phyloP scores from a whole-genome alignment of 148 eudicot species.

The Camellia sinensis region DNA sequence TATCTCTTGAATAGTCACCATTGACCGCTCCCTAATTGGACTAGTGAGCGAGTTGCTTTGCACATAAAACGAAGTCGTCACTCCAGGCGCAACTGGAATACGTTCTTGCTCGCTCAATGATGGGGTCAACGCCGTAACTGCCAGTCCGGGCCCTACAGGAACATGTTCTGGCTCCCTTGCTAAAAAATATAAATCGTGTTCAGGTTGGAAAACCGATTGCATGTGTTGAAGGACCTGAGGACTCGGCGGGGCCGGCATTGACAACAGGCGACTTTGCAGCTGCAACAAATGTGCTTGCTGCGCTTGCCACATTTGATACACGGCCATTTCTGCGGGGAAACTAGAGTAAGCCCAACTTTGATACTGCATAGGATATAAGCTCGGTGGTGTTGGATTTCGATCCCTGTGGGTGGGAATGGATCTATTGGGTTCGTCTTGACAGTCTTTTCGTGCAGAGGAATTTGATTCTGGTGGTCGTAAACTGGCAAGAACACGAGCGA shows the following conservation, averaged over 20 bases:
- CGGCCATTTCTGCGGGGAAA: slow-evolving; percentile 38
- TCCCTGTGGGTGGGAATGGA: slow-evolving; percentile 16
- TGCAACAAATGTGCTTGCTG: slow-evolving; percentile 41
- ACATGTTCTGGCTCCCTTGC: slow-evolving; percentile 17
- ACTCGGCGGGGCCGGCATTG: slow-evolving; percentile 30
- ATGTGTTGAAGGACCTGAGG: slow-evolving; percentile 32
- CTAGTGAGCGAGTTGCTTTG: slow-evolving; percentile 23
- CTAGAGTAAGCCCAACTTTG: slow-evolving; percentile 34
- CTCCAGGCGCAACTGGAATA: not conserved
- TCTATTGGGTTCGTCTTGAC: not conserved
- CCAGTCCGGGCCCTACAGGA: slow-evolving; percentile 3
- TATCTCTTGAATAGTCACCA: slow-evolving; percentile 43
- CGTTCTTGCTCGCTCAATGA: slow-evolving; percentile 8
- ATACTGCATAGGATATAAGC: slow-evolving; percentile 17
- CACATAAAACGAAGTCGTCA: slow-evolving; percentile 23
- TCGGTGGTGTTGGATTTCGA: slow-evolving; percentile 19
- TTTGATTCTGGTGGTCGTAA: slow-evolving; percentile 30
- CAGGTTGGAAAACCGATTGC: slow-evolving; percentile 32
- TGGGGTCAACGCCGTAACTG: slow-evolving; percentile 9
- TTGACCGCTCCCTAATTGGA: slow-evolving; percentile 25
- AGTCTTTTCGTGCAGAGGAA: slow-evolving; percentile 22
- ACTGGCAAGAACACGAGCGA: slow-evolving; percentile 50
- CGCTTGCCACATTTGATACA: slow-evolving; percentile 40
- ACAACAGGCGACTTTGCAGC: slow-evolving; percentile 39
- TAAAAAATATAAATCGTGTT: slow-evolving; percentile 23